Percentiles rank a stretch among this genome's conserved stretches.
phyloP scores from a whole-genome alignment of 495 filamentous ascomycete species.

The Lindgomyces ingoldianus region DNA sequence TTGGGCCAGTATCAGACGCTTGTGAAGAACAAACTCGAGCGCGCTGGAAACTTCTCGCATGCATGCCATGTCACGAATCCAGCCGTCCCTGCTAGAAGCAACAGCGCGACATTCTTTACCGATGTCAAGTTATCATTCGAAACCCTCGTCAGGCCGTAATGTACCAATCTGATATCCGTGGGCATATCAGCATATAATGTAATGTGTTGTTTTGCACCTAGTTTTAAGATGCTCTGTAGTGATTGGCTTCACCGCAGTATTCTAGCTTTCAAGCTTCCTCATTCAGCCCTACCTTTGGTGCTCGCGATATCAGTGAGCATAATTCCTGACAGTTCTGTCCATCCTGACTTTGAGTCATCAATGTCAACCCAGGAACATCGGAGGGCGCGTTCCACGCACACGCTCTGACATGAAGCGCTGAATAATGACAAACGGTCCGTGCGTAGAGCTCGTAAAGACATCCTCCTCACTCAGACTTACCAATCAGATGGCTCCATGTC shows the following conservation, averaged over 20 bases:
- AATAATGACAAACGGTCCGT: conserved; percentile 14
- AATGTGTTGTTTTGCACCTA: neutral
- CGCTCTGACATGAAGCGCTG: conserved; percentile 6
- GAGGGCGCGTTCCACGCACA: conserved; percentile 6
- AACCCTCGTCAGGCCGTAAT: conserved; percentile 15
- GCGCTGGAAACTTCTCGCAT: conserved; percentile 13
- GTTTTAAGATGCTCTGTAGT: neutral
- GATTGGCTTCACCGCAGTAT: neutral
- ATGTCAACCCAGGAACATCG: neutral
- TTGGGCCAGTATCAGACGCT: conserved; percentile 14
- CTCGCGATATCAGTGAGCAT: neutral
- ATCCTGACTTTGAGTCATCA: neutral
- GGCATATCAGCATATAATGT: conserved; percentile 9
- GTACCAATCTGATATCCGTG: neutral
- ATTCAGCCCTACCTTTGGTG: neutral
- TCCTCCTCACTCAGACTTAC: neutral
- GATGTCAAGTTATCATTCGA: conserved; percentile 1
- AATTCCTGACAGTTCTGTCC: conserved; percentile 1
- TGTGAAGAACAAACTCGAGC: conserved; percentile 11
- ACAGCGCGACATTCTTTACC: conserved; percentile 18
- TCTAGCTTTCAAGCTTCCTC: conserved; percentile 6
- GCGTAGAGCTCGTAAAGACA: conserved; percentile 3
- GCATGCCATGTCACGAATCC: conserved; percentile 21
- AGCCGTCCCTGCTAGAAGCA: conserved; percentile 1
- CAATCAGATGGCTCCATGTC: too few relatives aligned